These are phyloP conservation scores for Neurospora intermedia DNA, from an alignment of 495 filamentous ascomycete genomes.

Conservation along the genomic window DNA sequence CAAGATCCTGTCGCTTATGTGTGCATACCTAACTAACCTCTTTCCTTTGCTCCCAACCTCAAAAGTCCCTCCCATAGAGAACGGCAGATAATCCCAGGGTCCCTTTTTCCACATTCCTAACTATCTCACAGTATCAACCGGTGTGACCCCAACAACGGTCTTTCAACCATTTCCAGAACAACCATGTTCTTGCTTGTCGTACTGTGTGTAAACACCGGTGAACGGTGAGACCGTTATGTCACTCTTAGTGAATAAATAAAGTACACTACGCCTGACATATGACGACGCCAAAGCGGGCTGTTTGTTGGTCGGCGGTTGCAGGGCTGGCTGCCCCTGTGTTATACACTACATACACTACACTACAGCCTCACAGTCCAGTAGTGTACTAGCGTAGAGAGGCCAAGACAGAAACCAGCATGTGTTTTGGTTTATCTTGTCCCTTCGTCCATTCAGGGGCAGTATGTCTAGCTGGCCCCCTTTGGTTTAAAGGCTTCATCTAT, in stretches of 20 bases:
- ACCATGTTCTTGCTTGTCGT: not conserved
- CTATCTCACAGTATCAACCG: not conserved
- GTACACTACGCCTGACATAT: not conserved
- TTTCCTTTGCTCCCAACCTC: not conserved
- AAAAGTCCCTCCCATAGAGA: no score
- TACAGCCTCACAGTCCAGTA: not conserved
- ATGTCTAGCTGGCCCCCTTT: not conserved
- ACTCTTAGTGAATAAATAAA: not conserved
- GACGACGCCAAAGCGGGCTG: not conserved
- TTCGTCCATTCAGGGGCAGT: not conserved
- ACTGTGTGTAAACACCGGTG: not conserved
- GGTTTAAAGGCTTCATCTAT: not conserved
- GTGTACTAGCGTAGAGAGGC: no score
- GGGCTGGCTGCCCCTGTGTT: not conserved
- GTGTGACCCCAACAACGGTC: not conserved
- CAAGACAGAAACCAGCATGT: not conserved
- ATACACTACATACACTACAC: not conserved
- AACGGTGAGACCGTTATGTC: not conserved
- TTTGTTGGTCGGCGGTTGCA: not conserved
- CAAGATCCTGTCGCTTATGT: not conserved
- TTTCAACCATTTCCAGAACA: not conserved
- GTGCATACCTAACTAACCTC: not conserved
- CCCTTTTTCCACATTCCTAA: not conserved
- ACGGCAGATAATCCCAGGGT: not conserved
- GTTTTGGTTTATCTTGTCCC: not conserved